These are phyloP conservation scores for Osmanthus fragrans DNA, from an alignment of 257 asterid genomes.

Conservation along the genomic window DNA sequence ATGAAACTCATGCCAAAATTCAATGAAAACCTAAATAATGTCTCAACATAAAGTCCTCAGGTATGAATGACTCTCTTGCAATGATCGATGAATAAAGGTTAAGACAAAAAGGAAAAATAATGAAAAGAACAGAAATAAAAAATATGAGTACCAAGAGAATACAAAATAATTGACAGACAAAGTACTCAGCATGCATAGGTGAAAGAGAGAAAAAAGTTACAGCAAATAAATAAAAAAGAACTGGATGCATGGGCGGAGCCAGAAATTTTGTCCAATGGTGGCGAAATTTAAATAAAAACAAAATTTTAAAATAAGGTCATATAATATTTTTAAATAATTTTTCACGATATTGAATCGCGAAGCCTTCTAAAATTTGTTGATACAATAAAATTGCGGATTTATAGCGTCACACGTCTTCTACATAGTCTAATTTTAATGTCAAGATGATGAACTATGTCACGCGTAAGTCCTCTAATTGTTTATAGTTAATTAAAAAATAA, in stretches of 20 bases:
- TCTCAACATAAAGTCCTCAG: neutral
- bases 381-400: no score
- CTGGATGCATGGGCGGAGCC: neutral
- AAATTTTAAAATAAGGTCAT: no score
- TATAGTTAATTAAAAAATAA: no score
- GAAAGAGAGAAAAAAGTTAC: neutral
- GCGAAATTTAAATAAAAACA: no score
- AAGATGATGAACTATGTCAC: no score
- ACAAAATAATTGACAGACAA: neutral
- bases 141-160: neutral
- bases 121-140: neutral
- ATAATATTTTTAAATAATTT: no score
- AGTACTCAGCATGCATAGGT: neutral
- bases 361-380: no score
- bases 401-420: no score
- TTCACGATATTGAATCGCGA: no score
- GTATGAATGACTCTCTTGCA: neutral
- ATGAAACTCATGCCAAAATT: slow-evolving; percentile 2
- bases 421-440: no score
- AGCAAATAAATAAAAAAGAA: neutral
- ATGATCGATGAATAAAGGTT: neutral
- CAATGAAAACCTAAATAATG: slow-evolving; percentile 7
- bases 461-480: no score
- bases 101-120: neutral
- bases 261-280: no score